Percentiles rank a stretch among this genome's conserved stretches.
Evolutionary conservation across 768 basidiomycete genomes (phyloP).

Genomic region (Tephrocybe sp.): DNA sequence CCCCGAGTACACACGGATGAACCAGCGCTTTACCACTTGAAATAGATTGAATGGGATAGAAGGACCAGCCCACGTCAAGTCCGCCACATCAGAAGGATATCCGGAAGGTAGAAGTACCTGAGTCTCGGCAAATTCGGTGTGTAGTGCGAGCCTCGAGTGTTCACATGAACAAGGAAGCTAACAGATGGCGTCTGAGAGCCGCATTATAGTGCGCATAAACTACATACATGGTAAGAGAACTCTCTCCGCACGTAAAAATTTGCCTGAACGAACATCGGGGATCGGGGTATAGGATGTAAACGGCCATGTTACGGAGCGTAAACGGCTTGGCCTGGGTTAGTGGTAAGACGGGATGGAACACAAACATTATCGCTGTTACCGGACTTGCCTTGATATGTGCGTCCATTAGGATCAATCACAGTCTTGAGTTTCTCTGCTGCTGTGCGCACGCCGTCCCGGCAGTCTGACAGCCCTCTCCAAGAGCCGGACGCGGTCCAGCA

Average conservation of each 20-base stretch:
- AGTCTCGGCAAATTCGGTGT: neutral
- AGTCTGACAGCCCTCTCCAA: slow-evolving; percentile 68
- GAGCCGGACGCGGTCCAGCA: slow-evolving; percentile 75
- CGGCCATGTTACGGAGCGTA: slow-evolving; percentile 32
- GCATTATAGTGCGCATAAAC: neutral
- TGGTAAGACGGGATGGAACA: slow-evolving; percentile 7
- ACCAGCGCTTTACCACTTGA: too few species aligned
- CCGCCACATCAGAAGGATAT: neutral
- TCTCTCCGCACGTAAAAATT: neutral
- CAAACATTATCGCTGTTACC: neutral
- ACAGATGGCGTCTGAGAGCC: neutral
- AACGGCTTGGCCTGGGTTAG: slow-evolving; percentile 32
- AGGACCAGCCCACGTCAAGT: neutral
- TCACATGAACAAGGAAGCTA: neutral
- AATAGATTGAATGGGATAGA: too few species aligned
- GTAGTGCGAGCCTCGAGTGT: neutral
- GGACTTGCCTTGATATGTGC: slow-evolving; percentile 40
- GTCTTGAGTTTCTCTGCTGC: slow-evolving; percentile 63
- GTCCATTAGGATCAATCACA: slow-evolving; percentile 56
- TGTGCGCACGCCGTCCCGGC: slow-evolving; percentile 58
- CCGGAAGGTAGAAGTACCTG: neutral
- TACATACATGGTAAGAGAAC: neutral
- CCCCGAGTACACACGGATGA: too few species aligned
- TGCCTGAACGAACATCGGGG: neutral
- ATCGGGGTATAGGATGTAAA: neutral